phyloP scores from a whole-genome alignment of 371 early-diverging fungal genomes.

The Mucor irregularis region DNA sequence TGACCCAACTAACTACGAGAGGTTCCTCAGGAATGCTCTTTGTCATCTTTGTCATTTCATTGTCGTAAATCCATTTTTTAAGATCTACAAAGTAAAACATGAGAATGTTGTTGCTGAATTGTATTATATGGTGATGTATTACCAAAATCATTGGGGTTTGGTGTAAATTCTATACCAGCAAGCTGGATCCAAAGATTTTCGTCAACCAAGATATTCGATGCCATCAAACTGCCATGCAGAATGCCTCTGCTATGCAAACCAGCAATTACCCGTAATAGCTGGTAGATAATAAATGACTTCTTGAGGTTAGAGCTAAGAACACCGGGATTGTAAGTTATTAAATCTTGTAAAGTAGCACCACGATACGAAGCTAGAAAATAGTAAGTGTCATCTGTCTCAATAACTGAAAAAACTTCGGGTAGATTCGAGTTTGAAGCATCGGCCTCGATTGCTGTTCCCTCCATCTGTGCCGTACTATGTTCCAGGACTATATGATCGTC shows the following conservation, averaged over 20 bases:
- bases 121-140: background rate
- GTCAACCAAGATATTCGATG: slow-evolving; percentile 66
- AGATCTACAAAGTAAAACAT: slow-evolving; percentile 14
- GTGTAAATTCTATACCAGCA: slow-evolving; percentile 59
- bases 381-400: slow-evolving; percentile 58
- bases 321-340: slow-evolving; percentile 65
- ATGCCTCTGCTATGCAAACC: slow-evolving; percentile 59
- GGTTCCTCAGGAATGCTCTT: slow-evolving; percentile 54
- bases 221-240: slow-evolving; percentile 58
- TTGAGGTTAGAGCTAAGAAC: slow-evolving; percentile 62
- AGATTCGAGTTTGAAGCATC: slow-evolving; percentile 51
- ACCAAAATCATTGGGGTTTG: slow-evolving; percentile 31
- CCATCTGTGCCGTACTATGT: background rate
- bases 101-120: background rate
- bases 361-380: slow-evolving; percentile 62
- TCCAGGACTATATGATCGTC: slow-evolving; percentile 27
- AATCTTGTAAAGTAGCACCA: slow-evolving; percentile 61
- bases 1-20: slow-evolving; percentile 68
- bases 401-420: slow-evolving; percentile 57
- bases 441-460: background rate
- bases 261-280: slow-evolving; percentile 52
- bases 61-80: slow-evolving; percentile 23
- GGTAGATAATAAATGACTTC: slow-evolving; percentile 63
- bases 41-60: slow-evolving; percentile 17
- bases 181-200: slow-evolving; percentile 66